Evolutionary conservation across 257 asterid species (phyloP), one percentile per base, ranked within the genome.

Genomic region (Ehretia macrophylla): DNA sequence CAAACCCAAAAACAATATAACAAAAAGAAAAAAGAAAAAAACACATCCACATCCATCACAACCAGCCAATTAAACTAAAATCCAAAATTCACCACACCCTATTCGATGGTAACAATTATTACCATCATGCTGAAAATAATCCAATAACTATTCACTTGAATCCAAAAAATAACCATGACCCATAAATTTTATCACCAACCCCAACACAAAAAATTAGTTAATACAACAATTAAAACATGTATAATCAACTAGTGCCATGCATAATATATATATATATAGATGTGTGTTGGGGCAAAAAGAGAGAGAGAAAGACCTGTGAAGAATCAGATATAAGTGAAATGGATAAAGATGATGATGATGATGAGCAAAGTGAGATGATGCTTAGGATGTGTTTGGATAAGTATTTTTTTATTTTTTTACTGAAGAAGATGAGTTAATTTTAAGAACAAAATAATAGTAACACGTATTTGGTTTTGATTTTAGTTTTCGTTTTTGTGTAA

Each of bases 301-400:
- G 55, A n/a, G 42, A 71, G 70, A 52, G 53, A 52, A 52, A 51
- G 58, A 84, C 87, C 86, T 72, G 69, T 46, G 21, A 55, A 64
- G 54, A 42, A 47, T 12, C 0, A 64, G 35, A 59, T 49, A 22
- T 38, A 66, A 55, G 22, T 55, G 52, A 35, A 52, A 60, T 60
- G n/a, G 61, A 50, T 47, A 50, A 19, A 52, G 51, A 38, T n/a
- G 51, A 51, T 16, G 53, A 19, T 46, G 51, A 38, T n/a, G 51
- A 51, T 16, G 53, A 46, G 62, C 11, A 21, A n/a, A 48, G 64
- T 56, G 47, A 49, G 48, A 50, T 55, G n/a, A n/a, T 62, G 55
- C 74, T 72, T 72, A 75, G 49, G 8, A 20, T 19, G 19, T 35
- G 19, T 32, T 13, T 20, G 63, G 12, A 32, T 50, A 56, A 63